These are phyloP conservation scores for Blastocystis hominis DNA, from an alignment of 352 stramenopile genomes.

Conservation along the genomic window DNA sequence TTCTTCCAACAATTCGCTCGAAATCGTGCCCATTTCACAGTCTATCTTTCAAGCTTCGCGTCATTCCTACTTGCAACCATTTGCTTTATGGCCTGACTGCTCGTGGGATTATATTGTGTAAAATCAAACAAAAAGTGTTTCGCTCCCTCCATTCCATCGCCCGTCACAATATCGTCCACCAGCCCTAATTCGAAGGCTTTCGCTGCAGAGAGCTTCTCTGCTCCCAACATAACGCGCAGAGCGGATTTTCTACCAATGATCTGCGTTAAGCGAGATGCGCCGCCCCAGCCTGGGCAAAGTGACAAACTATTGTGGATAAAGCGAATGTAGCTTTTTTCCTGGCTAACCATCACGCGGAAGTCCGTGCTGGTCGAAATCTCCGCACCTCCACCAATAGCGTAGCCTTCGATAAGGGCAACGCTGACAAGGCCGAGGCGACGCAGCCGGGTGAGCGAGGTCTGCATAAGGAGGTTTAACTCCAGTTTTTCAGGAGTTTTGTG, in stretches of 20 bases:
- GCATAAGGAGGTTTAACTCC: slow-evolving; percentile 44
- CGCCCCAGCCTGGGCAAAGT: slow-evolving; percentile 34
- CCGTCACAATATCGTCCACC: neutral
- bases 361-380: slow-evolving; percentile 31
- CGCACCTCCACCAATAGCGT: slow-evolving; percentile 45
- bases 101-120: neutral
- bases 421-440: slow-evolving; percentile 12
- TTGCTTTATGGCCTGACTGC: neutral
- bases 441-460: neutral
- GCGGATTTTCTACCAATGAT: slow-evolving; percentile 16
- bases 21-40: neutral
- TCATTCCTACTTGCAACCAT: neutral
- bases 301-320: slow-evolving; percentile 34
- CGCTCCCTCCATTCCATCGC: neutral
- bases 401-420: slow-evolving; percentile 24
- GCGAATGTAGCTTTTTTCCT: slow-evolving; percentile 33
- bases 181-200: slow-evolving; percentile 12
- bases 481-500: neutral
- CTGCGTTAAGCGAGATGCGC: neutral
- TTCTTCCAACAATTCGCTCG: neutral
- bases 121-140: neutral
- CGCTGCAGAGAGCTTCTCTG: neutral
- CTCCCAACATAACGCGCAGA: neutral
- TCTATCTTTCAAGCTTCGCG: neutral
- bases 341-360: slow-evolving; percentile 21